Evolutionary conservation across 176 grass and related monocot species (phyloP).

Genomic region (Aegilops umbellulata): DNA sequence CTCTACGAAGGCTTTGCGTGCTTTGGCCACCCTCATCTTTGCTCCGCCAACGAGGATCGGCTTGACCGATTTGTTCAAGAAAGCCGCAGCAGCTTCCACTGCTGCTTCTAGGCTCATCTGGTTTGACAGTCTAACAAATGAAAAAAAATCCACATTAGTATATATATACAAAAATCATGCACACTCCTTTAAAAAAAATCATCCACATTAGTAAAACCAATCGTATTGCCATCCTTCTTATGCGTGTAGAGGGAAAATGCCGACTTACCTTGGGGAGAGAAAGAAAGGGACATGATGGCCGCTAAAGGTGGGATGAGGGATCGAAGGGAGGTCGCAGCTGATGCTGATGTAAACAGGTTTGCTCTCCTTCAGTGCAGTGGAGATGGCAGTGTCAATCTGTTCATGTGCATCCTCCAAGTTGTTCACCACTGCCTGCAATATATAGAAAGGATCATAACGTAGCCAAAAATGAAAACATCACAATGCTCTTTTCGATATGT

Average conservation of each 20-base stretch:
- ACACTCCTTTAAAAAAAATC: no score
- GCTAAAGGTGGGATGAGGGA: constrained; percentile 50
- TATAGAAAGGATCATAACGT: background rate
- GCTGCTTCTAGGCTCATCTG: constrained; percentile 44
- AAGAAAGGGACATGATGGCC: constrained; percentile 49
- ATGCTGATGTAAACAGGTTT: constrained; percentile 68
- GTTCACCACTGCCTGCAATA: constrained; percentile 50
- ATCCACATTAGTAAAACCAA: background rate
- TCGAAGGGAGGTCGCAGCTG: constrained; percentile 47
- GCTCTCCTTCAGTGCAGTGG: constrained; percentile 60
- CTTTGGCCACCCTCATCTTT: constrained; percentile 55
- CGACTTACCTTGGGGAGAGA: constrained; percentile 46
- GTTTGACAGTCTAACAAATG: constrained; percentile 40
- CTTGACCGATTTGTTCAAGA: constrained; percentile 62
- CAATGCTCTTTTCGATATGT: background rate
- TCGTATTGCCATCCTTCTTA: background rate
- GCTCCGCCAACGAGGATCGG: constrained; percentile 53
- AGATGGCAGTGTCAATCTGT: constrained; percentile 55
- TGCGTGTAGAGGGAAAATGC: background rate
- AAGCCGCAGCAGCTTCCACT: constrained; percentile 36
- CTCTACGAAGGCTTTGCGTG: constrained; percentile 45
- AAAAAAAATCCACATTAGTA: background rate
- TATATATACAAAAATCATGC: no score
- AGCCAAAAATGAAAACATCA: background rate
- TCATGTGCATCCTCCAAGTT: constrained; percentile 63